phyloP scores from a whole-genome alignment of 768 basidiomycete genomes.

The Mycena rosella region DNA sequence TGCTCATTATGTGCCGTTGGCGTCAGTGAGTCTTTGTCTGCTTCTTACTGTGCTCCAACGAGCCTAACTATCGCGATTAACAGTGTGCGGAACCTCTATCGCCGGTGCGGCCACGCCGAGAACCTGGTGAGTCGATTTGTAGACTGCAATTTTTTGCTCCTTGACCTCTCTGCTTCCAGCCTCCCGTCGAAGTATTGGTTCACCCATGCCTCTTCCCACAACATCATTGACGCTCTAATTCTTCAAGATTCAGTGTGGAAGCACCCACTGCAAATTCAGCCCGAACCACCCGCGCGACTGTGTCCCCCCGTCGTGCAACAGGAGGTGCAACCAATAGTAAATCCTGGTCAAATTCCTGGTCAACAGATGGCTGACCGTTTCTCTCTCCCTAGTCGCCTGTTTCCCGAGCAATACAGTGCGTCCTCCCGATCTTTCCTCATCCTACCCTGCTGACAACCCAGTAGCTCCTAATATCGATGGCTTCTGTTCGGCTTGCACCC shows the following conservation, averaged over 20 bases:
- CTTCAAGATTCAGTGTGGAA: slow-evolving; percentile 61
- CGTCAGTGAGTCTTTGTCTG: slow-evolving; percentile 60
- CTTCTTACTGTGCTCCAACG: slow-evolving; percentile 7
- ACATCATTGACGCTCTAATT: background rate
- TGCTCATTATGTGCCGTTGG: slow-evolving; percentile 59
- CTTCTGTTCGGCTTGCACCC: slow-evolving; percentile 42
- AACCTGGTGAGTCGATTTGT: slow-evolving; percentile 50
- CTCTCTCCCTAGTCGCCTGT: slow-evolving; percentile 50
- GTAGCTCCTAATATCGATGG: slow-evolving; percentile 57
- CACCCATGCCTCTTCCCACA: background rate
- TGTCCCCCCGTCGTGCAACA: slow-evolving; percentile 54
- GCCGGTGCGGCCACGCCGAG: slow-evolving; percentile 60
- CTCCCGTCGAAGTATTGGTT: slow-evolving; percentile 22
- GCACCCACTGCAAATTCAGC: slow-evolving; percentile 37
- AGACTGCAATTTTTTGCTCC: background rate
- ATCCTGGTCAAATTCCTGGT: slow-evolving; percentile 21
- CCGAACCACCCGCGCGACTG: slow-evolving; percentile 62
- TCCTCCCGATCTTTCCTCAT: background rate
- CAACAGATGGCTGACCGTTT: slow-evolving; percentile 15
- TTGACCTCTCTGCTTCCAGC: slow-evolving; percentile 25
- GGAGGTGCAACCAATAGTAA: slow-evolving; percentile 64
- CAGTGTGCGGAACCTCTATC: slow-evolving; percentile 63
- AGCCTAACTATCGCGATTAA: slow-evolving; percentile 5
- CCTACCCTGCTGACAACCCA: slow-evolving; percentile 5
- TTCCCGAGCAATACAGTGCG: slow-evolving; percentile 61